Percentiles rank a stretch among this genome's conserved stretches.
These are phyloP conservation scores for Malus hybrid DNA, from an alignment of 331 rosid species.

Conservation along the genomic window DNA sequence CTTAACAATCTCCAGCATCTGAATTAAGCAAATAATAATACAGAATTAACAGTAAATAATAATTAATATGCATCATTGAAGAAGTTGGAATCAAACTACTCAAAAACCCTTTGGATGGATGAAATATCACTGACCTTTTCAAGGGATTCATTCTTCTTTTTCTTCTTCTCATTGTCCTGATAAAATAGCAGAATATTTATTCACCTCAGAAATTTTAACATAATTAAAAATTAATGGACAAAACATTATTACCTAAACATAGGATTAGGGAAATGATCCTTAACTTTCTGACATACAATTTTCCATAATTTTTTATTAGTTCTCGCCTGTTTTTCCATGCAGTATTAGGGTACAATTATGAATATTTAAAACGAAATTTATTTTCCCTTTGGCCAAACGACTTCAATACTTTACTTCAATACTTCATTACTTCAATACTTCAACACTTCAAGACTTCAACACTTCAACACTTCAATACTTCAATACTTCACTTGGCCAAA, in stretches of 20 bases:
- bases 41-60: no score
- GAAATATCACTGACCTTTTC: slow-evolving; percentile 18
- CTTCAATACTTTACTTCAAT: no score
- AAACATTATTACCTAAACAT: background rate
- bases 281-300: slow-evolving; percentile 32
- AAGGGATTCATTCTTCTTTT: background rate
- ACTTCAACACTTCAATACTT: no score
- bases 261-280: slow-evolving; percentile 30
- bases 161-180: slow-evolving; percentile 40
- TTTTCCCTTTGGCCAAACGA: no score
- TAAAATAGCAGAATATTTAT: slow-evolving; percentile 8
- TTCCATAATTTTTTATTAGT: slow-evolving; percentile 33
- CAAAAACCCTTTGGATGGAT: slow-evolving; percentile 28
- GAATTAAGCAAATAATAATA: background rate
- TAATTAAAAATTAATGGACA: background rate
- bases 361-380: no score
- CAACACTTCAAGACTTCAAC: no score
- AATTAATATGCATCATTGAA: slow-evolving; percentile 20
- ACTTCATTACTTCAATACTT: no score
- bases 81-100: slow-evolving; percentile 57
- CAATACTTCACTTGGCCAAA: no score
- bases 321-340: slow-evolving; percentile 29
- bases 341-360: background rate
- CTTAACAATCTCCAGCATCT: slow-evolving; percentile 49
- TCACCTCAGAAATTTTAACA: background rate